These are phyloP conservation scores for Trichophyton simii DNA, from an alignment of 2,329 filamentous ascomycete genomes.

Conservation along the genomic window DNA sequence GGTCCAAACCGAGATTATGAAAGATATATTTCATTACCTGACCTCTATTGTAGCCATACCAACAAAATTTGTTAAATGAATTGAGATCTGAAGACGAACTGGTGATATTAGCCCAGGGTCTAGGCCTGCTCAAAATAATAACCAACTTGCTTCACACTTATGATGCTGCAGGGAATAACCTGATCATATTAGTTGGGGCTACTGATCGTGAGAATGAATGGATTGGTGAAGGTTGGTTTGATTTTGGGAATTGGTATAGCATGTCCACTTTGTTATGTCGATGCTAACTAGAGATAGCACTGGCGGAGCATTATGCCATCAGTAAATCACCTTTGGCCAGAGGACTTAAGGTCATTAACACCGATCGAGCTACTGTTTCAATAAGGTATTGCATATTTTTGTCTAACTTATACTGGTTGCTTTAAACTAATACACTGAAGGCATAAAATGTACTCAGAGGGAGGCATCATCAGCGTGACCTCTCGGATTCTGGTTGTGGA, in stretches of 20 bases:
- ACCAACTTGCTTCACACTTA: conserved; percentile 96
- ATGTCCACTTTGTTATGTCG: not conserved
- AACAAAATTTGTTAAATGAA: conserved; percentile 89
- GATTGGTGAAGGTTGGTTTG: conserved; percentile 63
- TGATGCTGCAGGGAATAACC: conserved; percentile 86
- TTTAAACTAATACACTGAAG: conserved; percentile 28
- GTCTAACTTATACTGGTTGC: not conserved
- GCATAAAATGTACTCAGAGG: conserved; percentile 81
- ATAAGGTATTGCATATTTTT: conserved; percentile 37
- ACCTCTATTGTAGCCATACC: conserved; percentile 51
- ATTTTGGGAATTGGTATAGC: not conserved
- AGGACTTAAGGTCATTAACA: conserved; percentile 84
- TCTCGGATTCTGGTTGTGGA: conserved; percentile 92
- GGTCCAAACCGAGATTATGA: not conserved
- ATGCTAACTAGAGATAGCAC: conserved; percentile 35
- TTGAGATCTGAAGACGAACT: conserved; percentile 85
- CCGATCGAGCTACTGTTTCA: conserved; percentile 77
- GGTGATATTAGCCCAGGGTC: conserved; percentile 77
- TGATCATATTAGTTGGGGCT: conserved; percentile 78
- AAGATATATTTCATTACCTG: not conserved
- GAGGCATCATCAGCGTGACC: conserved; percentile 90
- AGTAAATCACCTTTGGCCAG: conserved; percentile 71
- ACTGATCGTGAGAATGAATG: conserved; percentile 90
- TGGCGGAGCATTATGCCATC: conserved; percentile 89
- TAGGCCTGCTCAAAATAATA: conserved; percentile 80